phyloP scores from a whole-genome alignment of 805 yeast species.

The Teunomyces cretensis region DNA sequence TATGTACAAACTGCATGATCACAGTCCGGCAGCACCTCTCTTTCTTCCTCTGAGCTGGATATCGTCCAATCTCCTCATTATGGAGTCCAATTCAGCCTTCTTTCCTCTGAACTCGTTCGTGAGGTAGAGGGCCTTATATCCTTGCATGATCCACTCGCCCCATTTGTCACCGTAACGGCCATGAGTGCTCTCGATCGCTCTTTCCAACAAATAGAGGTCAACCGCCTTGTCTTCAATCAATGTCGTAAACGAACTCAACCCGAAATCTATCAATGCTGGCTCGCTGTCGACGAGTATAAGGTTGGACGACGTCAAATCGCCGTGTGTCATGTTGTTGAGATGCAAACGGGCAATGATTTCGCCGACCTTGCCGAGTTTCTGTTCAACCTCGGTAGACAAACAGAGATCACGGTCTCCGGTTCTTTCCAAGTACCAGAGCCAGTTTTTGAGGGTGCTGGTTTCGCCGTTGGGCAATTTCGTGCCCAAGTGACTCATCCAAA shows the following conservation, averaged over 20 bases:
- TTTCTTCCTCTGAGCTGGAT: slow-evolving; percentile 92
- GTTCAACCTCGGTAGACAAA: slow-evolving; percentile 36
- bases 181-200: slow-evolving; percentile 91
- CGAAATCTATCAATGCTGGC: slow-evolving; percentile 86
- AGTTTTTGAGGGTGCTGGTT: slow-evolving; percentile 67
- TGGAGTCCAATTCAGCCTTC: slow-evolving; percentile 47
- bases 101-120: slow-evolving; percentile 29
- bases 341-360: slow-evolving; percentile 69
- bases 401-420: slow-evolving; percentile 19
- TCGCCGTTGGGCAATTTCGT: slow-evolving; percentile 49
- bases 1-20: too few species aligned
- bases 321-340: slow-evolving; percentile 78
- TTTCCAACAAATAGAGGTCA: slow-evolving; percentile 90
- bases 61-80: slow-evolving; percentile 66
- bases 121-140: slow-evolving; percentile 50
- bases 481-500: slow-evolving; percentile 87
- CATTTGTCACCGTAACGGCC: slow-evolving; percentile 67
- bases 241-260: slow-evolving; percentile 74
- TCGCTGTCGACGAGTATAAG: slow-evolving; percentile 49
- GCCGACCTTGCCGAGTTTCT: slow-evolving; percentile 59
- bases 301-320: slow-evolving; percentile 91
- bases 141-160: slow-evolving; percentile 69
- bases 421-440: slow-evolving; percentile 62
- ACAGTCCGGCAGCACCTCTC: slow-evolving; percentile 49
- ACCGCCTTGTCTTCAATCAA: slow-evolving; percentile 93